Percentiles rank a stretch among this genome's conserved stretches.
Evolutionary conservation across 2,329 filamentous ascomycete genomes (phyloP).

Genomic region (Fusarium lateritium): DNA sequence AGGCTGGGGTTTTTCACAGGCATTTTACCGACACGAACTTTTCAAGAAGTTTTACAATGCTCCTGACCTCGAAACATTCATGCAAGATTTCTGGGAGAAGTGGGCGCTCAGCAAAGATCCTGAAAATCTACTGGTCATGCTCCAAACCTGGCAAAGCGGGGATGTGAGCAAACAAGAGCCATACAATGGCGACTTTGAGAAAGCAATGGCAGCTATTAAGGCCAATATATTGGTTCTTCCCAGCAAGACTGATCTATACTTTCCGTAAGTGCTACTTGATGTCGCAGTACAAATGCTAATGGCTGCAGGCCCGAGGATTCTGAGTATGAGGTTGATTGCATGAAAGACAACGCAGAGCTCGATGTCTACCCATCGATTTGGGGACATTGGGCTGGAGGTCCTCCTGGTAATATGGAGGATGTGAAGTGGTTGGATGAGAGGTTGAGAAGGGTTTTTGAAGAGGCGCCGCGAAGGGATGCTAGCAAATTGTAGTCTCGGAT

Average conservation of each 20-base stretch:
- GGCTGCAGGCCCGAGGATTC: constrained; percentile 75
- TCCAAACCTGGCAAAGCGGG: constrained; percentile 83
- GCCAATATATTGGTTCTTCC: constrained; percentile 81
- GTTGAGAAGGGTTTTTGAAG: constrained; percentile 37
- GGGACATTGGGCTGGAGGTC: constrained; percentile 74
- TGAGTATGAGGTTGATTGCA: constrained; percentile 75
- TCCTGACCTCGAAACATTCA: constrained; percentile 79
- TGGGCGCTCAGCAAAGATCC: constrained; percentile 83
- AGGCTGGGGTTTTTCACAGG: constrained; percentile 85
- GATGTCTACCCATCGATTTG: constrained; percentile 59
- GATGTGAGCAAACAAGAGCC: constrained; percentile 78
- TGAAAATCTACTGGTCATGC: constrained; percentile 81
- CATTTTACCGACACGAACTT: constrained; percentile 81
- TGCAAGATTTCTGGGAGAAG: constrained; percentile 81
- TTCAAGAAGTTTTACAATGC: constrained; percentile 76
- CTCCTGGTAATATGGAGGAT: constrained; percentile 79
- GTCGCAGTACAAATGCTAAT: not conserved
- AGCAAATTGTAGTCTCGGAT: not conserved
- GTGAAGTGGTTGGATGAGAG: constrained; percentile 77
- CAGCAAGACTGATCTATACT: constrained; percentile 82
- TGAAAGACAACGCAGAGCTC: constrained; percentile 55
- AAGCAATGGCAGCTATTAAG: constrained; percentile 78
- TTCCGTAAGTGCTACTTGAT: constrained; percentile 63
- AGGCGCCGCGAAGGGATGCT: constrained; percentile 4
- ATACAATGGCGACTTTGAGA: constrained; percentile 76